phyloP scores from a whole-genome alignment of 2,329 filamentous ascomycete species.

The Diplodia mutila region DNA sequence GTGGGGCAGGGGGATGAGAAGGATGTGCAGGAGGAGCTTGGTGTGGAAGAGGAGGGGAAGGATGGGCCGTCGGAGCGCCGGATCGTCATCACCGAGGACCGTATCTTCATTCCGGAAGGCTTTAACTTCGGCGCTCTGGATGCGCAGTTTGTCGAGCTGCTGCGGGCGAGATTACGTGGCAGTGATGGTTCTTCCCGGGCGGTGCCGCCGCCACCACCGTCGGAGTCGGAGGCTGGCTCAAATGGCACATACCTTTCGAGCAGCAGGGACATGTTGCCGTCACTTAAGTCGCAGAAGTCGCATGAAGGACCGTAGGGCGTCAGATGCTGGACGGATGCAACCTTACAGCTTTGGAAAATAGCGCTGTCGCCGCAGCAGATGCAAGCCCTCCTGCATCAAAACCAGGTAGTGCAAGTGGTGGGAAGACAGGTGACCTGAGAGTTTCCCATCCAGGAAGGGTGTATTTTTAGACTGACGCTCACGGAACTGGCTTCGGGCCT shows the following conservation, averaged over 20 bases:
- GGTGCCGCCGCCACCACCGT: background rate
- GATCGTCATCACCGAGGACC: slow-evolving; percentile 39
- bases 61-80: slow-evolving; percentile 21
- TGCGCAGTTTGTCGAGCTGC: slow-evolving; percentile 38
- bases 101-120: slow-evolving; percentile 41
- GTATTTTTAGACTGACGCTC: no score
- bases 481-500: no score
- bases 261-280: slow-evolving; percentile 4
- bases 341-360: background rate
- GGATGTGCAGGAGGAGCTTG: slow-evolving; percentile 26
- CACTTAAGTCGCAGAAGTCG: slow-evolving; percentile 6
- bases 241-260: background rate
- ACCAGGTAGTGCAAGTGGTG: background rate
- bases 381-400: background rate
- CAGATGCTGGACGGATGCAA: background rate
- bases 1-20: background rate
- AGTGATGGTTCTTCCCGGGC: background rate
- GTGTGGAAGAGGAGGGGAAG: slow-evolving; percentile 28
- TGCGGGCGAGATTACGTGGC: slow-evolving; percentile 39
- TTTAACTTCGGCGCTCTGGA: slow-evolving; percentile 43
- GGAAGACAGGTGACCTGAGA: no score
- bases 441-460: no score
- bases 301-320: background rate
- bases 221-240: background rate
- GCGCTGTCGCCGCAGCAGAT: background rate